phyloP scores from a whole-genome alignment of 352 stramenopile species.

The Phytophthora tubulina region DNA sequence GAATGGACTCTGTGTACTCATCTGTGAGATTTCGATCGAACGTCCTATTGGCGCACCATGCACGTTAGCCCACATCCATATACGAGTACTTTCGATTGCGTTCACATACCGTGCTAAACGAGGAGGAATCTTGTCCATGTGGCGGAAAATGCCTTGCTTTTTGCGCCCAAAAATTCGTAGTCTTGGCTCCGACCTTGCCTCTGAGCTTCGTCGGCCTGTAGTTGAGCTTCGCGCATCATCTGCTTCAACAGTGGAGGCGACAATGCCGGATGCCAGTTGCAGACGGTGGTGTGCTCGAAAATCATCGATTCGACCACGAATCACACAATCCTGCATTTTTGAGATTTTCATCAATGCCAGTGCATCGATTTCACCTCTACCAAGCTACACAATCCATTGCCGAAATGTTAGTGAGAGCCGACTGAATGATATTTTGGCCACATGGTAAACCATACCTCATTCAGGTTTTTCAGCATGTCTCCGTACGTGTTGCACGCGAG shows the following conservation, averaged over 20 bases:
- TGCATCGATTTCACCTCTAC: slow-evolving; percentile 57
- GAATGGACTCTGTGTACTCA: slow-evolving; percentile 63
- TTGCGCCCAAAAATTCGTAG: slow-evolving; percentile 69
- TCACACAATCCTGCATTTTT: slow-evolving; percentile 73
- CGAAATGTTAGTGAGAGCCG: no score
- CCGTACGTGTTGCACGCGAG: slow-evolving; percentile 73
- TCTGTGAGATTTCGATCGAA: slow-evolving; percentile 77
- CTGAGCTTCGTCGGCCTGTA: slow-evolving; percentile 45
- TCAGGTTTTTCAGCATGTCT: slow-evolving; percentile 83
- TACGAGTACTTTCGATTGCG: neutral
- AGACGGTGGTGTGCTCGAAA: slow-evolving; percentile 87
- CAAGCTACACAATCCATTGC: slow-evolving; percentile 50
- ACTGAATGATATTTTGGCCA: no score
- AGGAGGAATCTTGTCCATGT: slow-evolving; percentile 62
- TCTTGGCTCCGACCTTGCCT: slow-evolving; percentile 61
- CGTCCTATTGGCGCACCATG: slow-evolving; percentile 46
- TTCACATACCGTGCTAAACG: slow-evolving; percentile 54
- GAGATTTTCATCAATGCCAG: slow-evolving; percentile 60
- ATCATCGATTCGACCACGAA: slow-evolving; percentile 79
- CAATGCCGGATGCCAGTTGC: slow-evolving; percentile 81
- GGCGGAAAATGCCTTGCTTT: slow-evolving; percentile 71
- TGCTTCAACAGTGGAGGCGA: slow-evolving; percentile 69
- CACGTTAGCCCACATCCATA: slow-evolving; percentile 1
- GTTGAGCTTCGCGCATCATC: slow-evolving; percentile 49
- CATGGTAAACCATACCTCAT: slow-evolving; percentile 56